phyloP scores from a whole-genome alignment of 768 basidiomycete species.

The Termitomyces sp. region DNA sequence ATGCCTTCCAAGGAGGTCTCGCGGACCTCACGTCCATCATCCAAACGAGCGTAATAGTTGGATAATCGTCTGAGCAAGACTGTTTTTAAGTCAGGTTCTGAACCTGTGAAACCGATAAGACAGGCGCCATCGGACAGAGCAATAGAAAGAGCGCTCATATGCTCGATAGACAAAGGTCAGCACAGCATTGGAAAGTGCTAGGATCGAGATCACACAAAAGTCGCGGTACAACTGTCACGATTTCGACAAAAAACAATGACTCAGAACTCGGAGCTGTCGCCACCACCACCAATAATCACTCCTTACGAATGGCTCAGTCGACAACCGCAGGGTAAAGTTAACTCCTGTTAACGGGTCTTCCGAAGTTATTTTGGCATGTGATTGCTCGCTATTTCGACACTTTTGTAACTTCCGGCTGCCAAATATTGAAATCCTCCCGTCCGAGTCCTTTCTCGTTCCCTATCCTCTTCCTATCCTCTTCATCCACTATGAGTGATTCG shows the following conservation, averaged over 20 bases:
- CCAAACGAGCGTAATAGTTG: conserved; percentile 33
- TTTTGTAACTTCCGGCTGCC: conserved; percentile 6
- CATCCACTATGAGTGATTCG: conserved; percentile 62
- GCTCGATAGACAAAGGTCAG: neutral
- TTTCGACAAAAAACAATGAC: neutral
- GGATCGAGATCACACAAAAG: neutral
- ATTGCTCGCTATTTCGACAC: conserved; percentile 6
- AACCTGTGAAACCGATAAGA: conserved; percentile 33
- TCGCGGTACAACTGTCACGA: neutral
- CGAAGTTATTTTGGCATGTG: conserved; percentile 12
- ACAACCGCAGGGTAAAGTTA: neutral
- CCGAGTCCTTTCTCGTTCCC: neutral
- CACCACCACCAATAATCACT: too few relatives aligned
- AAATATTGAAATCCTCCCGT: neutral
- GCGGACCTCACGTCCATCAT: conserved; percentile 14
- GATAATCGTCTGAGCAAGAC: conserved; percentile 37
- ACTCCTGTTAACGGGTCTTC: conserved; percentile 2
- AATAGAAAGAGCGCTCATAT: conserved; percentile 21
- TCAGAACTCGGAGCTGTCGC: neutral
- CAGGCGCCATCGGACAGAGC: conserved; percentile 33
- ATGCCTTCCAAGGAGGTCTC: conserved; percentile 34
- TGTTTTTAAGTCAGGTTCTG: conserved; percentile 30
- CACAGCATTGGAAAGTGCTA: neutral
- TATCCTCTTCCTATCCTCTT: neutral
- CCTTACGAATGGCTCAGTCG: neutral